Base-by-base conservation (phyloP, 2,329 filamentous ascomycete genomes). In the Diaporthe nobilis region DNA sequence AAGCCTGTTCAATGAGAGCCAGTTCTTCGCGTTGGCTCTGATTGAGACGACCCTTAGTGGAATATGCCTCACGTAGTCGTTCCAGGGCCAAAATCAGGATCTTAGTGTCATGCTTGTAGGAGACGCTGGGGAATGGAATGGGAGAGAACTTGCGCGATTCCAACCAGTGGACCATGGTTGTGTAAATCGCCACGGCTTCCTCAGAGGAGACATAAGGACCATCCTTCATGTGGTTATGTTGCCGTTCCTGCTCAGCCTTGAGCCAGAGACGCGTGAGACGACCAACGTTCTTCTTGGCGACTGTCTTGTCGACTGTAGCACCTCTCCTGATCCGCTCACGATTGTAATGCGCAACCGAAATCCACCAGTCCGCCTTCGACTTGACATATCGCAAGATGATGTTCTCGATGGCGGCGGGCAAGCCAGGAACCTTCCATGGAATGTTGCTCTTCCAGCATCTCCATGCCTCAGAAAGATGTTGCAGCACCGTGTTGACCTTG, bases 401-500 rank as follows among this genome's bases (percentile, higher is more conserved):
- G 82, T 98, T 99, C 86, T 99, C 97, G 78, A 99, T 98, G 0
- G 97, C 96, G 20, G 97, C 97, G 55, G 97, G 97, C 77, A 99
- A 86, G 51, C 97, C 97, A 71, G 97, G 97, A 3, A 99, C 97
- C 87, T 99, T 99, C 97, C 97, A 99, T 0, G 97, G 97, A 79
- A 99, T 99, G 82, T 99, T 99, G 86, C 96, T 98, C 92, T 99
- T 99, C 97, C 97, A 99, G 87, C 97, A 99, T 86, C 97, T 92
- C 97, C 97, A 99, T 20, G 97, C 97, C 87, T 99, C 97, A 0
- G 96, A 98, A 57, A 99, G 87, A 89, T 99, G 97, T 82, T 98
- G 97, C 72, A 99, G 88, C 60, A 99, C 96, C 1, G 96, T 98
- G 85, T 99, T 98, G 84, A 99, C 95, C 87, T 99, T 99, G 88